Evolutionary conservation across 2,329 filamentous ascomycete genomes (phyloP), one percentile per base, ranked within the genome.

Genomic region (Rhytidhysteron rufulum): DNA sequence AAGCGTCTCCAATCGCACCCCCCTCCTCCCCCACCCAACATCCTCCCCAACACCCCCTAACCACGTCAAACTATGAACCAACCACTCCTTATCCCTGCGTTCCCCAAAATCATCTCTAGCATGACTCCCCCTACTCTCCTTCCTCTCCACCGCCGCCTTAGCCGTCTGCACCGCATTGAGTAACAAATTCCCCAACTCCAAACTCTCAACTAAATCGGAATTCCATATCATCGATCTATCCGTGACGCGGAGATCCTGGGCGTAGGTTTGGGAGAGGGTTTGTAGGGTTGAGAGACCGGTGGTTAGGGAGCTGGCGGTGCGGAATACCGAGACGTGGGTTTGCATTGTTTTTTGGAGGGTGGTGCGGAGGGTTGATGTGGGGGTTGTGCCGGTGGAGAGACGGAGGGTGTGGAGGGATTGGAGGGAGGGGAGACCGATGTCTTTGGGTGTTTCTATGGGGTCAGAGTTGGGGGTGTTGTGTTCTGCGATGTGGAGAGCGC

Each of bases 161-260:
- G 68, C 70, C 19, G 70, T 74, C 52, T 74, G 71, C 19, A 56
- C 54, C 2, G 71, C 72, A 47, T 69, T 72, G 2, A 70, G 72
- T 9, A 74, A 49, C 3, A 74, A 40, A 53, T 74, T 75, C 20
- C 70, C 50, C 47, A 70, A 49, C 48, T 74, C 71, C 1, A 74
- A 55, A 8, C 71, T 72, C 51, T 74, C 71, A 2, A 74, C 57
- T 3, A 75, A 50, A 43, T 75, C 71, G 1, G 57, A 63, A 43
- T 75, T 75, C 72, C 71, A 74, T n/a, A 75, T 69, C 44, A 75
- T 51, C 15, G 59, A 66, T 38, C 62, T 60, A 43, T 75, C 72
- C 2, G 57, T 65, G 3, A 74, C 50, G 0, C 48, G 49, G 2
- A 74, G 41, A 10, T 64, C 51, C 5, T 46, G 53, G 11, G 47